Conservation (phyloP, 129 eudicot genomes). For the Flaveria bidentis region DNA sequence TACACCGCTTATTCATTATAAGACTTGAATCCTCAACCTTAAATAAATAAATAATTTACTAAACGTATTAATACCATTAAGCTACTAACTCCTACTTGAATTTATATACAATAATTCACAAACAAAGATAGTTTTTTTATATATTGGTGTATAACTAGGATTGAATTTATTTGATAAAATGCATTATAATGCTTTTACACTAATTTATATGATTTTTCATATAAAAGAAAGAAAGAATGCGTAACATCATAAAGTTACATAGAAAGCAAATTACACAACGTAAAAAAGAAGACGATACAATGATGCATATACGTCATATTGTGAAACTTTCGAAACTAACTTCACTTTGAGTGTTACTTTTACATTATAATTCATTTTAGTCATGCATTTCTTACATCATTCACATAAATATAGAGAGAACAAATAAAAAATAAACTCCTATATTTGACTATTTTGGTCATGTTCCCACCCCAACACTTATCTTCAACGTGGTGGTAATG, state of each 20-base stretch:
- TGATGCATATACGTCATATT: constrained; percentile 2
- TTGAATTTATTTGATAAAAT: not conserved
- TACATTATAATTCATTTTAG: not conserved
- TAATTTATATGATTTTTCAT: not conserved
- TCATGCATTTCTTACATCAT: constrained; percentile 12
- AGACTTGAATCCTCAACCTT: too few species aligned
- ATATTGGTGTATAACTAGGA: not conserved
- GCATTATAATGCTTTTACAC: not conserved
- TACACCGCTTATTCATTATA: too few species aligned
- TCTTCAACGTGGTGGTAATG: constrained; percentile 21
- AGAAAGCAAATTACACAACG: not conserved
- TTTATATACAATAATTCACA: not conserved
- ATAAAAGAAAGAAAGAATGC: not conserved
- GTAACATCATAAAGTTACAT: not conserved
- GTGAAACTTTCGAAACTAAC: constrained; percentile 13
- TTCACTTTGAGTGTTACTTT: not conserved
- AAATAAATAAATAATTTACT: too few species aligned
- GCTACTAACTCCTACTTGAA: too few species aligned
- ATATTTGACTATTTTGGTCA: not conserved
- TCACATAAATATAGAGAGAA: constrained; percentile 14
- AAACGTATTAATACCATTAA: too few species aligned
- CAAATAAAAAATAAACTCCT: constrained; percentile 14
- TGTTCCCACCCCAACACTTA: constrained; percentile 20
- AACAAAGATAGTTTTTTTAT: not conserved
- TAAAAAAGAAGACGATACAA: not conserved